Conservation (phyloP, 306 rosid genomes). For the Oemleria cerasiformis region DNA sequence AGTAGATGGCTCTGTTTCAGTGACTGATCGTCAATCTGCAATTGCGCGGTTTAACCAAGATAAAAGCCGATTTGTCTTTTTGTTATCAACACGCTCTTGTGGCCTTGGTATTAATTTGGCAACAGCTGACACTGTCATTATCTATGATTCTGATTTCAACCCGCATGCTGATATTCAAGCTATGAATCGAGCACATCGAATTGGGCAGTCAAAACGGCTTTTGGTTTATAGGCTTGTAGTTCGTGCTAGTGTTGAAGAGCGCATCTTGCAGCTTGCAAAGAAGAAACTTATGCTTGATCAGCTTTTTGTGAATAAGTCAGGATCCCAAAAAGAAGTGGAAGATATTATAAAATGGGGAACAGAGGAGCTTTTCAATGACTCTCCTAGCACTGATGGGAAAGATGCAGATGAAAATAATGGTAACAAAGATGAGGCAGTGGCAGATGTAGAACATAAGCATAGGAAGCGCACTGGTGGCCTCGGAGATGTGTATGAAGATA, state of each 20-base stretch:
- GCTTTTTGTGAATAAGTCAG: constrained; percentile 96
- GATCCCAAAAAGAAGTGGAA: constrained; percentile 96
- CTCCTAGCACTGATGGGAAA: constrained; percentile 55
- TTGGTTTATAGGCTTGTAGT: constrained; percentile 97
- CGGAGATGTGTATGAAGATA: constrained; percentile 92
- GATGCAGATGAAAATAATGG: constrained; percentile 58
- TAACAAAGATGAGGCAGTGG: constrained; percentile 69
- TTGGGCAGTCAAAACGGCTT: constrained; percentile 98
- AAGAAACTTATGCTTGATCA: constrained; percentile 99
- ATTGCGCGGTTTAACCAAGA: constrained; percentile 95
- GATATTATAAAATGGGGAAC: constrained; percentile 99
- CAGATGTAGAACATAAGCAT: constrained; percentile 75
- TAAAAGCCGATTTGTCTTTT: constrained; percentile 94
- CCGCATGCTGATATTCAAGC: constrained; percentile 99
- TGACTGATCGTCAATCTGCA: constrained; percentile 94
- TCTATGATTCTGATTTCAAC: constrained; percentile 98
- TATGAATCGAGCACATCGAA: constrained; percentile 99
- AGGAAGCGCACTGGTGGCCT: constrained; percentile 91
- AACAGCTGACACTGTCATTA: constrained; percentile 97
- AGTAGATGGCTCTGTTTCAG: constrained; percentile 96
- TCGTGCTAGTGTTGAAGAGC: constrained; percentile 99
- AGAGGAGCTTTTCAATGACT: constrained; percentile 85
- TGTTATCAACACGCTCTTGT: constrained; percentile 96
- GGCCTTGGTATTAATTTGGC: constrained; percentile 99
- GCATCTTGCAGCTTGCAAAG: constrained; percentile 99